Base-by-base conservation (phyloP, 768 basidiomycete species). In the Rubroboletus satanas region DNA sequence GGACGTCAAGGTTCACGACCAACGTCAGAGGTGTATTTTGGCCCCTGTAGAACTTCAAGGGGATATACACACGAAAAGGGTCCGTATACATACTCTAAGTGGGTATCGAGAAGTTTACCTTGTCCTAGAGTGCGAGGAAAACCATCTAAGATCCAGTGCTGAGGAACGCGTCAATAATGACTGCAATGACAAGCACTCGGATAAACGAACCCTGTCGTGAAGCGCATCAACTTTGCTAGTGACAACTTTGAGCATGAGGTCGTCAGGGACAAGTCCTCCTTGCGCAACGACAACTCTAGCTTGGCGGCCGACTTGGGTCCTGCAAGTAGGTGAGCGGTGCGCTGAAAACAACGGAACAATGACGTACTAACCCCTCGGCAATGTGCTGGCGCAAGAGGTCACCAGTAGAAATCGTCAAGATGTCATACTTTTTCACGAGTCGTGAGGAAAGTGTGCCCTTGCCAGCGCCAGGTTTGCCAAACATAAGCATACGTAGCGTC, bases 91-190 rank as follows among this genome's bases (percentile, higher is more conserved):
- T 60, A 88, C 88, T 79, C 78, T 49, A 95, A 80, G 70, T 91
- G 82, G 18, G 77, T 74, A 72, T 95, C 88, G 9, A 96, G 78
- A 43, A 93, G 76, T 67, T 83, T 76, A 4, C 87, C 92, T 70
- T 96, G 93, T n/a, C 78, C 82, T 2, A 93, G 73, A 11, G 93
- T 96, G 36, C 93, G 85, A 49, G 94, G 94, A 65, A 96, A 95
- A 29, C 94, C 94, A 61, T 96, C 94, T 42, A 95, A 70, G 59
- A 96, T 88, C 93, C 93, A 95, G 65, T 90, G 86, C 89, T 93
- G 57, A 11, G 15, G 36, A 17, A 43, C 17, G 32, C 8, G 50
- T 52, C 44, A 50, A 55, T 9, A 11, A 45, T 21, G 14, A 32
- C 21, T 12, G 32, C 21, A 8, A 17, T 11, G 45, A 33, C 1